Evolutionary conservation across 148 eudicot genomes (phyloP).

Genomic region (Pouteria glomerata): DNA sequence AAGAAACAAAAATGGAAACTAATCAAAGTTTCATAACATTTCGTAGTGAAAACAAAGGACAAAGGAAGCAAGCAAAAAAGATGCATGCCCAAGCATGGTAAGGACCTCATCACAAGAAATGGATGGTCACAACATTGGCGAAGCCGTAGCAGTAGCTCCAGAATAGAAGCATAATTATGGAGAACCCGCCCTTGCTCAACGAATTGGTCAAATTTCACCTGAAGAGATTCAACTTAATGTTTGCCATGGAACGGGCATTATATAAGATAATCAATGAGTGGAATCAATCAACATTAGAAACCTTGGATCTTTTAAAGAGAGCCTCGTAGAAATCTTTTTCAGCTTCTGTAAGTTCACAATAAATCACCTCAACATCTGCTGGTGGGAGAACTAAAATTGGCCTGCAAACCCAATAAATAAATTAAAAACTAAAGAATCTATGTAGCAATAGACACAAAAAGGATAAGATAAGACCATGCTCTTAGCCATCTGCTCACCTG

Average conservation of each 20-base stretch:
- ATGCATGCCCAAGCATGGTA: not conserved
- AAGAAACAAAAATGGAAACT: not conserved
- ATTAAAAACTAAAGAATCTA: not conserved
- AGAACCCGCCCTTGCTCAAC: constrained; percentile 97
- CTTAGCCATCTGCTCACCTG: constrained; percentile 43
- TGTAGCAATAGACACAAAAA: not conserved
- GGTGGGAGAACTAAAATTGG: constrained; percentile 96
- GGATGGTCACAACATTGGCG: constrained; percentile 99
- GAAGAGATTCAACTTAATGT: constrained; percentile 15
- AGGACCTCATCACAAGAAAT: constrained; percentile 94
- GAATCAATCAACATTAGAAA: constrained; percentile 11
- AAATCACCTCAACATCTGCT: constrained; percentile 74
- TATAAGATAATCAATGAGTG: constrained; percentile 3
- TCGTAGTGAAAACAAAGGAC: not conserved
- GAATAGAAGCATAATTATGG: constrained; percentile 94
- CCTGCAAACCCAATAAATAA: constrained; percentile 27
- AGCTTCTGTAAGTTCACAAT: constrained; percentile 87
- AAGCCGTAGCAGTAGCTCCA: constrained; percentile 85
- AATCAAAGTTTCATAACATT: not conserved
- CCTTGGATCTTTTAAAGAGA: constrained; percentile 90
- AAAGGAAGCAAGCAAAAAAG: not conserved
- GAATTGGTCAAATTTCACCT: constrained; percentile 97
- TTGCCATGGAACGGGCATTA: not conserved
- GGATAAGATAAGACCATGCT: not conserved
- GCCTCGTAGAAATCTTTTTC: constrained; percentile 96